Base-by-base conservation (phyloP, 495 filamentous ascomycete genomes). In the Paragyromitra xinjiangensis region DNA sequence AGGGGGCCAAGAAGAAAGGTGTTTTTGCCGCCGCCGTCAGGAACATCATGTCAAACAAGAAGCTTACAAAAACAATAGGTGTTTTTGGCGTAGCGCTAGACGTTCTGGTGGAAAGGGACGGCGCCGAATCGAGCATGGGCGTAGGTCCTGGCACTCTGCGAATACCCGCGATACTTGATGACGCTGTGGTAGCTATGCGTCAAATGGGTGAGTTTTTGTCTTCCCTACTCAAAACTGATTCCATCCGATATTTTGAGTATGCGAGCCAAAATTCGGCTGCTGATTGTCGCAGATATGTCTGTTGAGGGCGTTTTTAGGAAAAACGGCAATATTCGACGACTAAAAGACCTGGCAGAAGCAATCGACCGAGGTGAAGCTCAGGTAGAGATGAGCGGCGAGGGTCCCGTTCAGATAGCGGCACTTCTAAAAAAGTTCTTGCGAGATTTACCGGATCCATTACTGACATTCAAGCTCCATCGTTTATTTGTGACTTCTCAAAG, bases 281-380 rank as follows among this genome's bases (percentile, higher is more conserved):
- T 80, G 55, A 80, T 50, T 53, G 29, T 64, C 40, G 51, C 11
- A 83, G 95, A 99, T 84, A 97, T 99, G 88, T 97, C 94, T 19
- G 93, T 98, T 7, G 95, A 99, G 82, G 96, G 96, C 81, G 95
- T 99, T 59, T 99, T 99, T 88, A 92, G 95, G 68, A 99, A 99
- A 87, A 99, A 98, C 81, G 95, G 95, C 72, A 98, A 98, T 82
- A 98, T 99, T 83, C 91, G 92, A 81, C 91, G 93, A 64, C 87
- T 98, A 34, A 92, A 92, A 75, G 94, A 97, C 67, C 85, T 96
- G 22, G 89, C 91, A 37, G 93, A 95, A 51, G 85, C 89, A 78
- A 92, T 98, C 65, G 95, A 99, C 83, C 87, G 85, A 64, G 93
- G 92, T 59, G 90, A 90, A 62, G 93, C 93, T 65, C 87, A 90